Evolutionary conservation across 2,329 filamentous ascomycete genomes (phyloP), one percentile per base, ranked within the genome.

Genomic region (Neurospora sp.): DNA sequence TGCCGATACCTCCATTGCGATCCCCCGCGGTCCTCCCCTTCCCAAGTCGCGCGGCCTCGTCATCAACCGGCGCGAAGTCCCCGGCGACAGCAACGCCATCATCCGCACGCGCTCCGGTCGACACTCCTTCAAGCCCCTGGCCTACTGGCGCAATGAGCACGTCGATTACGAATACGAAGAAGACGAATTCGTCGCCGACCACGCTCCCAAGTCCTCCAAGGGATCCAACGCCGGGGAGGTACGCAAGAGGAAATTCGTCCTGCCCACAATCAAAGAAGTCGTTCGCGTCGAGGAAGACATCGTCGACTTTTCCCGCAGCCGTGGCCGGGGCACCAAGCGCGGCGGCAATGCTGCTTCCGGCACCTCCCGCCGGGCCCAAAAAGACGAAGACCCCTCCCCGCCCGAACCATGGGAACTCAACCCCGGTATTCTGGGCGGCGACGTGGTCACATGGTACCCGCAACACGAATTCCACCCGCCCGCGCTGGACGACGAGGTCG

Each of bases 91-190:
- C 68, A 82, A 81, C 36, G 82, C 87, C 72, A 73, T 76, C 66
- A 83, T 84, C 38, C 86, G 84, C 66, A 92, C 90, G 68, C 89
- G 93, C 69, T 95, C 91, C 13, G 94, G 93, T 2, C 88, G 96
- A 70, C 87, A 89, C 68, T 93, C 92, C 10, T 90, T 93, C 72
- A 88, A 88, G 71, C 96, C 94, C 0, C 81, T 97, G 40, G 89
- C 92, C 36, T 97, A 87, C 78, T 98, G 95, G 95, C 89, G 89
- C 75, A 93, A 93, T 74, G 95, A 98, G 78, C 87, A 87, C 69
- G 87, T 91, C 66, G 87, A 93, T 28, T 92, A 89, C 76, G 89
- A 90, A 68, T 83, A 86, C 19, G 86, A 88, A 33, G 81, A 82
- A 38, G 86, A 86, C 69, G 79, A 82, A 70, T 79, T 83, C 67